Evolutionary conservation across 352 stramenopile genomes (phyloP).

Genomic region (Pythium insidiosum): DNA sequence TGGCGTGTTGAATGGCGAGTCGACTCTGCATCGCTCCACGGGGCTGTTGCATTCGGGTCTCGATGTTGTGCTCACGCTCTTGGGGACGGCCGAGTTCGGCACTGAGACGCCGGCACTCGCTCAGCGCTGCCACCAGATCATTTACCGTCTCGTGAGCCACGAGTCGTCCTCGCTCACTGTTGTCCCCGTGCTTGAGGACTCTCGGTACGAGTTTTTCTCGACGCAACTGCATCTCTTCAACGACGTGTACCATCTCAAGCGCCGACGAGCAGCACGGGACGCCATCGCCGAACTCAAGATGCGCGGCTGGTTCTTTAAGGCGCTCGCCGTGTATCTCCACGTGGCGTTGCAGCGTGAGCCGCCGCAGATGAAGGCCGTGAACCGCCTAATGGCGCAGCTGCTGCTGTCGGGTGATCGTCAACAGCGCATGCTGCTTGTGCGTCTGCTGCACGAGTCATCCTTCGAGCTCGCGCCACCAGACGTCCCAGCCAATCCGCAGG

Average conservation of each 20-base stretch:
- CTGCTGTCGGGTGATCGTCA: slow-evolving; percentile 31
- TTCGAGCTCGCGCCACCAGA: slow-evolving; percentile 51
- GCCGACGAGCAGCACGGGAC: slow-evolving; percentile 3
- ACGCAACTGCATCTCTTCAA: slow-evolving; percentile 57
- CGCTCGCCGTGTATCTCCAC: slow-evolving; percentile 72
- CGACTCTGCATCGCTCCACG: slow-evolving; percentile 2
- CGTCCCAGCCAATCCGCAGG: slow-evolving; percentile 62
- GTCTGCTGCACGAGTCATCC: slow-evolving; percentile 53
- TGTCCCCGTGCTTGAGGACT: slow-evolving; percentile 46
- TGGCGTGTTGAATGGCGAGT: slow-evolving; percentile 39
- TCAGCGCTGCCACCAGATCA: slow-evolving; percentile 54
- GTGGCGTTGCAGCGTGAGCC: slow-evolving; percentile 57
- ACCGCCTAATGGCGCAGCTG: slow-evolving; percentile 47
- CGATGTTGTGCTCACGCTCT: slow-evolving; percentile 61
- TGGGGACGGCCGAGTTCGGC: slow-evolving; percentile 64
- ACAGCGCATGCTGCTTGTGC: slow-evolving; percentile 61
- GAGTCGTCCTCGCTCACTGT: slow-evolving; percentile 54
- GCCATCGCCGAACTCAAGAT: slow-evolving; percentile 46
- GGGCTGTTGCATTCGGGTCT: slow-evolving; percentile 47
- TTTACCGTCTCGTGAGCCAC: slow-evolving; percentile 55
- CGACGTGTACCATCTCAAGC: slow-evolving; percentile 7
- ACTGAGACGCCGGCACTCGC: slow-evolving; percentile 54
- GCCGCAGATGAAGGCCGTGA: slow-evolving; percentile 61
- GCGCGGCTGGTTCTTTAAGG: slow-evolving; percentile 82
- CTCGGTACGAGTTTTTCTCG: slow-evolving; percentile 55